These are phyloP conservation scores for Cyclotella choctawhatcheeana DNA, from an alignment of 108 stramenopile genomes.

Conservation along the genomic window DNA sequence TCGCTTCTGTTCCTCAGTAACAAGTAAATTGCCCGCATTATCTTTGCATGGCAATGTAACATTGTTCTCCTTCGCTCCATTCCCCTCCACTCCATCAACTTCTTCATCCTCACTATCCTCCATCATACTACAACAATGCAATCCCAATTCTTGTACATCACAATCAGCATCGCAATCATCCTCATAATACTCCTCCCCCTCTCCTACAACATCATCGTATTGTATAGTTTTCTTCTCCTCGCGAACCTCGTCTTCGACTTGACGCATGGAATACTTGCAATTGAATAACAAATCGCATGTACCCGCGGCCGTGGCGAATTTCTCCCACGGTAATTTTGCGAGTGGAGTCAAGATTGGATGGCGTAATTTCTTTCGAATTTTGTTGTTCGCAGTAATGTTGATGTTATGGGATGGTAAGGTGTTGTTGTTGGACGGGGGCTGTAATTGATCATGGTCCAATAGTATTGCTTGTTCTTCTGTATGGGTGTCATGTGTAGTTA, in stretches of 20 bases:
- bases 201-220: not conserved
- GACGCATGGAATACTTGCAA: constrained; percentile 52
- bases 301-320: constrained; percentile 25
- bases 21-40: not conserved
- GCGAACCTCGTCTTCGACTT: constrained; percentile 57
- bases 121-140: constrained; percentile 51
- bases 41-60: not conserved
- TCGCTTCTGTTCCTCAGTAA: constrained; percentile 1
- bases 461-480: not conserved
- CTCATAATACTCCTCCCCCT: constrained; percentile 8
- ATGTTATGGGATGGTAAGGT: not conserved
- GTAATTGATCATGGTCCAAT: constrained; percentile 7
- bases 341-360: constrained; percentile 45
- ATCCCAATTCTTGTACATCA: constrained; percentile 37
- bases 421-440: constrained; percentile 6
- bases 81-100: constrained; percentile 3
- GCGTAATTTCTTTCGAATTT: constrained; percentile 19
- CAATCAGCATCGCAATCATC: constrained; percentile 10
- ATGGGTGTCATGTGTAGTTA: not conserved
- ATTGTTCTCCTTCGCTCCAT: not conserved
- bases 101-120: constrained; percentile 7
- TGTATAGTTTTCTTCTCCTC: constrained; percentile 26
- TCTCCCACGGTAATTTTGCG: constrained; percentile 47
- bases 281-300: constrained; percentile 50
- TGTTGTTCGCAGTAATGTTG: not conserved